These are phyloP conservation scores for Candida tibetensis DNA, from an alignment of 805 yeast species.

Conservation along the genomic window DNA sequence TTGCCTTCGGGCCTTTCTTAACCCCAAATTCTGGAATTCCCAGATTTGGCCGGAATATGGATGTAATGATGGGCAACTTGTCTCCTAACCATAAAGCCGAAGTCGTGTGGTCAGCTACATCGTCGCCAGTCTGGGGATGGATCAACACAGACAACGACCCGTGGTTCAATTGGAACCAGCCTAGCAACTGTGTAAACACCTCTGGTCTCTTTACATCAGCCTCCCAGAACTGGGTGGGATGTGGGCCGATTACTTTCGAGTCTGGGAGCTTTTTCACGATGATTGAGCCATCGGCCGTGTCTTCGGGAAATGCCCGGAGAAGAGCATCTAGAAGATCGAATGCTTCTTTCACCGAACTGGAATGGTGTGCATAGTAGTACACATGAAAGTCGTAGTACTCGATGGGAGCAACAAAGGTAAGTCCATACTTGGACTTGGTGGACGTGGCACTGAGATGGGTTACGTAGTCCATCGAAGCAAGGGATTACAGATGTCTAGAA, in stretches of 20 bases:
- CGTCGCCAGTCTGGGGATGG: conserved; percentile 34
- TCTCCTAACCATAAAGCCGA: conserved; percentile 32
- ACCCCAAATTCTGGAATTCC: conserved; percentile 28
- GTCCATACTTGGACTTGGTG: conserved; percentile 15
- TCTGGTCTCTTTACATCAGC: conserved; percentile 32
- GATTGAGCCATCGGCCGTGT: conserved; percentile 23
- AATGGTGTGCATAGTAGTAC: conserved; percentile 24
- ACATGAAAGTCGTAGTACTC: conserved; percentile 34
- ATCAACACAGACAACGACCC: conserved; percentile 30
- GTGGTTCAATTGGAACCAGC: conserved; percentile 32
- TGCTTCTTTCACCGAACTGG: conserved; percentile 19
- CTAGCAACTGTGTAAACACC: conserved; percentile 23
- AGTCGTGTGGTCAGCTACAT: conserved; percentile 24
- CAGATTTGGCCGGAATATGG: conserved; percentile 12
- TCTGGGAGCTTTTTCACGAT: conserved; percentile 27
- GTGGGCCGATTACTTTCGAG: conserved; percentile 31
- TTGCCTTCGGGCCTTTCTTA: conserved; percentile 15
- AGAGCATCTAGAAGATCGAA: conserved; percentile 18
- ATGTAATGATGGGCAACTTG: conserved; percentile 17
- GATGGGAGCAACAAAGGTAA: conserved; percentile 22
- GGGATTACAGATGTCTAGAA: no score
- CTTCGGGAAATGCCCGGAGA: conserved; percentile 22
- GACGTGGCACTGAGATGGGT: conserved; percentile 21
- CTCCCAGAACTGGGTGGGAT: conserved; percentile 32
- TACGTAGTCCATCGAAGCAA: conserved; percentile 27